phyloP scores from a whole-genome alignment of 164 flowering plant species.

The Buxus sempervirens region DNA sequence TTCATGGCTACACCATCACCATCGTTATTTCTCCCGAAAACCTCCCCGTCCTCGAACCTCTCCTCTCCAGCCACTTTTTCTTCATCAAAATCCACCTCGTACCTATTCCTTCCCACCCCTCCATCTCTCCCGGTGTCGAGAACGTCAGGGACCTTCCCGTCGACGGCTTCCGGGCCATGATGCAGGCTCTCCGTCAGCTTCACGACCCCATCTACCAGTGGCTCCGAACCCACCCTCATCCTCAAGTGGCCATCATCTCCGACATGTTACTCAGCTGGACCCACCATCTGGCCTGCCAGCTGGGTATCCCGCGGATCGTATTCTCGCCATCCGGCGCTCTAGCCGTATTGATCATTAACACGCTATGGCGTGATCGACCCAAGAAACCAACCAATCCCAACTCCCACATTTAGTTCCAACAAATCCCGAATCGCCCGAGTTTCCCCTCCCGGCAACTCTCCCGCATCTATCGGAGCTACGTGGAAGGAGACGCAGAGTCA shows the following conservation, averaged over 20 bases:
- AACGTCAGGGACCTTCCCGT: too few relatives aligned
- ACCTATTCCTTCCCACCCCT: slow-evolving; percentile 52
- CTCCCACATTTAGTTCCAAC: slow-evolving; percentile 2
- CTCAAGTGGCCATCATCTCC: slow-evolving; percentile 51
- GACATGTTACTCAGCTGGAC: slow-evolving; percentile 48
- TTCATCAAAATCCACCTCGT: slow-evolving; percentile 37
- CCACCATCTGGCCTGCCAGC: slow-evolving; percentile 17
- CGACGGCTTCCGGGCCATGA: slow-evolving; percentile 23
- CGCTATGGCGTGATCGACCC: slow-evolving; percentile 12
- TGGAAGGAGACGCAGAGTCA: slow-evolving; percentile 11
- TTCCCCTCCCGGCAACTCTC: slow-evolving; percentile 19
- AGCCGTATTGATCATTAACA: background rate
- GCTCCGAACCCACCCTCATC: slow-evolving; percentile 41
- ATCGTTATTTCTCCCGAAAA: slow-evolving; percentile 56
- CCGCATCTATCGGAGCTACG: background rate
- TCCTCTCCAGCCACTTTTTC: slow-evolving; percentile 37
- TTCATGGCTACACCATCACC: slow-evolving; percentile 42
- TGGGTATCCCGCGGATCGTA: slow-evolving; percentile 23
- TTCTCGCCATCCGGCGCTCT: slow-evolving; percentile 29
- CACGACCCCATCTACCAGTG: slow-evolving; percentile 34
- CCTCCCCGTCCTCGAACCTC: slow-evolving; percentile 43
- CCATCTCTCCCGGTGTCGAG: slow-evolving; percentile 41
- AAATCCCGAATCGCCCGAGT: slow-evolving; percentile 24
- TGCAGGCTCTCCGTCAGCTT: slow-evolving; percentile 32
- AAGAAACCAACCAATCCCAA: background rate